phyloP scores from a whole-genome alignment of 352 stramenopile genomes.

The Globisporangium viniferum region DNA sequence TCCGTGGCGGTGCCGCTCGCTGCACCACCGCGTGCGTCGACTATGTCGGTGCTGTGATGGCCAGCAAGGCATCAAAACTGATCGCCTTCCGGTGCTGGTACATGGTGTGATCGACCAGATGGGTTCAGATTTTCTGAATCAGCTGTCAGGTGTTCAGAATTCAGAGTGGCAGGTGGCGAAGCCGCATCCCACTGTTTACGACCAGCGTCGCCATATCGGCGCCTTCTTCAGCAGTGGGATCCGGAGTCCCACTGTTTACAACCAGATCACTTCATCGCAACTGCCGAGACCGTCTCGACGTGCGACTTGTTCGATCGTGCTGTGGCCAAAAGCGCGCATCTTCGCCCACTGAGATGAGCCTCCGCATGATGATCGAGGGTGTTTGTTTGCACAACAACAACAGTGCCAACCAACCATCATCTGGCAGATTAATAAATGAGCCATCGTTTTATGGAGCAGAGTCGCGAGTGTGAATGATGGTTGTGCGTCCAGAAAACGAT shows the following conservation, averaged over 20 bases:
- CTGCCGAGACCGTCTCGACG: background rate
- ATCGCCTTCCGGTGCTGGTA: too few species aligned
- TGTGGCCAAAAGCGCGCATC: background rate
- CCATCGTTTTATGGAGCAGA: too few species aligned
- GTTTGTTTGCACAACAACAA: background rate
- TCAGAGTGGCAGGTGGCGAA: background rate
- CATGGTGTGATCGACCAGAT: too few species aligned
- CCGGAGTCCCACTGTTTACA: background rate
- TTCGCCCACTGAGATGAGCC: background rate
- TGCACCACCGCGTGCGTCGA: too few species aligned
- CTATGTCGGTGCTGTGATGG: too few species aligned
- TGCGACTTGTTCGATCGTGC: background rate
- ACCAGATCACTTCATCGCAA: background rate
- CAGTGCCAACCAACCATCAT: background rate
- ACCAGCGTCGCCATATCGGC: background rate
- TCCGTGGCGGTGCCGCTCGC: too few species aligned
- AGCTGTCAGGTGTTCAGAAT: too few species aligned
- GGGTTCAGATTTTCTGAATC: too few species aligned
- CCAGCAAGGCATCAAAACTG: too few species aligned
- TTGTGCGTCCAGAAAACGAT: too few species aligned
- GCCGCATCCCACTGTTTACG: background rate
- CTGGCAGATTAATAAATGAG: too few species aligned
- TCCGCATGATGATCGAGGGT: background rate
- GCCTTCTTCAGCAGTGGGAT: background rate
- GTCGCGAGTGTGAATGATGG: too few species aligned